phyloP scores from a whole-genome alignment of 768 basidiomycete genomes.

The Amanita pseudoporphyria region DNA sequence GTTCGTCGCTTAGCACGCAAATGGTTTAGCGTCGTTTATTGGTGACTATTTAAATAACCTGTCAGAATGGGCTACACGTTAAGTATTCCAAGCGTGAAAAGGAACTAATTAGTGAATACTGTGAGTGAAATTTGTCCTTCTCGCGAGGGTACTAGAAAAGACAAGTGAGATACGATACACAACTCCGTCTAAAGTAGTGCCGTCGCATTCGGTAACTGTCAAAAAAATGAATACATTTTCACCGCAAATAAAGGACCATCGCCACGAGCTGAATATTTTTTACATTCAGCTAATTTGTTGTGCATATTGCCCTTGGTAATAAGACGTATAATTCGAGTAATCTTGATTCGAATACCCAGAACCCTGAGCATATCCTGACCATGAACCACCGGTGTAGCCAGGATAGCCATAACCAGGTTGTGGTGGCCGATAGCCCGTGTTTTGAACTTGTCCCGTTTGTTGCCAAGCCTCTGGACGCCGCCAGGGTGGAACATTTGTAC shows the following conservation, averaged over 20 bases:
- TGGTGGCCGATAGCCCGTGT: constrained; percentile 63
- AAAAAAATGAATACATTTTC: constrained; percentile 2
- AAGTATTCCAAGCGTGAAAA: constrained; percentile 4
- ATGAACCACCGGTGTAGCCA: constrained; percentile 23
- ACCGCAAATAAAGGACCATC: not conserved
- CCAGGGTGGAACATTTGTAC: constrained; percentile 84
- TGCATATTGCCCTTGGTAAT: constrained; percentile 83
- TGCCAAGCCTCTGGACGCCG: constrained; percentile 86
- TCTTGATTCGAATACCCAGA: constrained; percentile 51
- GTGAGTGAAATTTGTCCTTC: not conserved
- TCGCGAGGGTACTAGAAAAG: not conserved
- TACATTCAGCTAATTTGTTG: constrained; percentile 38
- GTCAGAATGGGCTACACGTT: constrained; percentile 10
- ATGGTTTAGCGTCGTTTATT: constrained; percentile 3
- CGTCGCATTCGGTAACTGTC: not conserved
- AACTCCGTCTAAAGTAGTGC: not conserved
- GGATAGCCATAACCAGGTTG: constrained; percentile 44
- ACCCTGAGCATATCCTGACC: constrained; percentile 38
- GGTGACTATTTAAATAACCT: not conserved
- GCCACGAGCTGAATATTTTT: not conserved
- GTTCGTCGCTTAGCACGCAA: constrained; percentile 5
- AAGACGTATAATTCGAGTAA: constrained; percentile 76
- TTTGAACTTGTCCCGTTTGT: constrained; percentile 38
- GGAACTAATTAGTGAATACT: not conserved
- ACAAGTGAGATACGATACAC: constrained; percentile 14